Evolutionary conservation across 2,329 filamentous ascomycete species (phyloP).

Genomic region (Fusarium chaquense): DNA sequence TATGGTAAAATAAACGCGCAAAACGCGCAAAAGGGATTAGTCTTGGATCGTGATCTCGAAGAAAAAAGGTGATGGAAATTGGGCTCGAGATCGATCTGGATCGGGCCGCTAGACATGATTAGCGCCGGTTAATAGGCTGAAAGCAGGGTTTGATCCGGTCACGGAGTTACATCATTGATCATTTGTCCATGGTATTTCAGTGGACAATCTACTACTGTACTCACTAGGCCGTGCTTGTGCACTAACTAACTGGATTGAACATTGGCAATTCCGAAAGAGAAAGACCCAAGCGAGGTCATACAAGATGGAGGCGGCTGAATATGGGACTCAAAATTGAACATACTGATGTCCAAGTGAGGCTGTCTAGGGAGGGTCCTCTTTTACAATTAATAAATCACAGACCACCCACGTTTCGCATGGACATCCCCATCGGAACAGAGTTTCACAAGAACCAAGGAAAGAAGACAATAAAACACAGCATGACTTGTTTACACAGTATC

Average conservation of each 20-base stretch:
- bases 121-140: conserved; percentile 1
- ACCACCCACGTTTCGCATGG: not conserved
- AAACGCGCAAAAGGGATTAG: not conserved
- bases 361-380: not conserved
- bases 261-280: not conserved
- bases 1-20: too few species aligned
- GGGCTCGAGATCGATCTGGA: conserved; percentile 10
- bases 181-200: not conserved
- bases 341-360: not conserved
- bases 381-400: not conserved
- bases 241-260: not conserved
- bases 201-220: too few species aligned
- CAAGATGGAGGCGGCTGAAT: not conserved
- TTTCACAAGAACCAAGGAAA: conserved; percentile 5
- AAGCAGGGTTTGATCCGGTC: not conserved
- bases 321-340: not conserved
- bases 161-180: not conserved
- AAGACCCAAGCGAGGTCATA: accelerated
- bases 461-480: not conserved
- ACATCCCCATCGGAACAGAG: not conserved
- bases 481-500: not conserved
- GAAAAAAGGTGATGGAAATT: conserved; percentile 4
- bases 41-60: not conserved
- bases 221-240: not conserved
- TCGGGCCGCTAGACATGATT: conserved; percentile 17